Evolutionary conservation across 2,329 filamentous ascomycete species (phyloP), one percentile per base, ranked within the genome.

Genomic region (Seiridium unicorne): DNA sequence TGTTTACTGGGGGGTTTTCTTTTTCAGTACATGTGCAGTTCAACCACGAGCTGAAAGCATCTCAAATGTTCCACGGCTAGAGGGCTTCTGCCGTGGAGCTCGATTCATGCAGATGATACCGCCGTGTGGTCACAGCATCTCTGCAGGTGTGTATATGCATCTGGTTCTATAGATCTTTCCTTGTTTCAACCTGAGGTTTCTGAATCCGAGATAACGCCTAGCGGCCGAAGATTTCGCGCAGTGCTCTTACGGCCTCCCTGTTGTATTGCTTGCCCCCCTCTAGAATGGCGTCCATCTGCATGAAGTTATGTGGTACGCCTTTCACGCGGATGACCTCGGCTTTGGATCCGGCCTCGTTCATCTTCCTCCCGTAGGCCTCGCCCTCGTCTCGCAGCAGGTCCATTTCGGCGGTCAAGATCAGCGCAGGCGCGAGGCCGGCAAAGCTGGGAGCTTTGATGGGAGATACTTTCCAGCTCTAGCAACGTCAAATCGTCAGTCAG

Each of bases 301-400:
- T 55, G 13, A 55, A 55, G 36, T 32, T 55, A 38, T 55, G 53
- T n/a, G 53, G 53, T 18, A 46, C 53, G n/a, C 53, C 53, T 32
- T 44, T 42, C 26, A 55, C 53, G n/a, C 18, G 53, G 31, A 55
- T 55, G 6, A 55, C 53, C 32, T 55, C 53, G 18, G 53, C 53
- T 18, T 44, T 55, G 53, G 53, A 55, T 26, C 53, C 53, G 10
- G 38, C 53, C 2, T 55, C 38, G 38, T 55, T 55, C 53, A 55
- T 55, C 53, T 55, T 55, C 53, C 44, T 36, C 4, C 34, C 53
- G 31, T 55, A 55, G 36, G 38, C 38, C 38, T 38, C 13, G 31
- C 53, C 53, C 32, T 55, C 53, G 31, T 55, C 53, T 11, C 53
- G 26, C 38, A 55, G 32, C 8, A 38, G 53, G 36, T 55, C 53